phyloP scores from a whole-genome alignment of 768 basidiomycete genomes.

The Daedaleopsis nitida region DNA sequence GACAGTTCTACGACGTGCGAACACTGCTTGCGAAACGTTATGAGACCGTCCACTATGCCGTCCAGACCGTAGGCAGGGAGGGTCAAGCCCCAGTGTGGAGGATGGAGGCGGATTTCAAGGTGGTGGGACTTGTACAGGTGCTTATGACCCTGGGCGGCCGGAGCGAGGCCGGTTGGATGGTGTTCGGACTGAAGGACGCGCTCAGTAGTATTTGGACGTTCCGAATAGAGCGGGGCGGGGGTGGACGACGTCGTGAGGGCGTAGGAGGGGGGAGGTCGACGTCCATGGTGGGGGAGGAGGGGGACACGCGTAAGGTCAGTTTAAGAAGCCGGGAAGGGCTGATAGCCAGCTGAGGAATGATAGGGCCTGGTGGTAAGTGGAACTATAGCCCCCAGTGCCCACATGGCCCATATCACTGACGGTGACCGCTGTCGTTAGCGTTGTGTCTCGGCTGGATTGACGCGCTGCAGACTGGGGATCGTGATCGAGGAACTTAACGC shows the following conservation, averaged over 20 bases:
- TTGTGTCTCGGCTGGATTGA: too few species aligned
- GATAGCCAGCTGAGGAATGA: constrained; percentile 2
- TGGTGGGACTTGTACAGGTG: constrained; percentile 43
- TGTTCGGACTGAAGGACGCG: constrained; percentile 38
- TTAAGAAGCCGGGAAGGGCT: constrained; percentile 8
- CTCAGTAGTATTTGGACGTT: constrained; percentile 33
- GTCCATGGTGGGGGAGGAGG: constrained; percentile 8
- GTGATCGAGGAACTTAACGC: neutral
- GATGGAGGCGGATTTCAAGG: constrained; percentile 43
- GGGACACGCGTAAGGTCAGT: neutral
- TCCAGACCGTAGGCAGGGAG: constrained; percentile 46
- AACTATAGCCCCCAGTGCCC: too few species aligned
- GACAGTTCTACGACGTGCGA: constrained; percentile 41
- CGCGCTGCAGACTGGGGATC: too few species aligned
- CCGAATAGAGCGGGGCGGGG: constrained; percentile 32
- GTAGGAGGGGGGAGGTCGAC: constrained; percentile 17
- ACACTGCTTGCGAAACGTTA: constrained; percentile 37
- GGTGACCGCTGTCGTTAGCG: too few species aligned
- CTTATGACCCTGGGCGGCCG: constrained; percentile 24
- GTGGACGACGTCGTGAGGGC: constrained; percentile 6
- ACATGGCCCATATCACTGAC: too few species aligned
- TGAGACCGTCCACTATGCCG: constrained; percentile 41
- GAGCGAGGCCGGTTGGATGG: constrained; percentile 9
- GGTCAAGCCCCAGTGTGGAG: constrained; percentile 39
- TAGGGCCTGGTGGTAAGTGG: neutral